Base-by-base conservation (phyloP, 1,284 basidiomycete species). In the Moesziomyces parantarcticus region DNA sequence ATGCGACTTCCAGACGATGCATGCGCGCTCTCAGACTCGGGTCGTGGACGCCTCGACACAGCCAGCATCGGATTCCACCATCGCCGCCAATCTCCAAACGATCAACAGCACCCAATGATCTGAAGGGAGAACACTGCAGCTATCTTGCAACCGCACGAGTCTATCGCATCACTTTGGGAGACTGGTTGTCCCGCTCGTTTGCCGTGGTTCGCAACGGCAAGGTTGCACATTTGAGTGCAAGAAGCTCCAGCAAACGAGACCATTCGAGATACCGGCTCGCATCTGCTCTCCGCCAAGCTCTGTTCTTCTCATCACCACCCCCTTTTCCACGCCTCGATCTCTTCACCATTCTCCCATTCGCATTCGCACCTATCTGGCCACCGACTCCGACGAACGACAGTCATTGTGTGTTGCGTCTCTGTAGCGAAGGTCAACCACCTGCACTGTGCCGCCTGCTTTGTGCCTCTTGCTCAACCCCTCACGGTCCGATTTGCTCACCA, bases 321-420 rank as follows among this genome's bases (percentile, higher is more conserved):
- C 8, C 29, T 32, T 3, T 13, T 9, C 29, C 29, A 32, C 29
- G 29, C 29, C 3, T 32, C 29, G 29, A 32, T 32, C 7, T 25
- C 50, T 21, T 5, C 21, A 20, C 25, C 23, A 22, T 11, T 3
- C 21, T 43, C 18, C 18, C 36, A 6, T 20, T 32, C 22, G 26
- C 32, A 23, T 32, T 25, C 34, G 16, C 39, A 18, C 16, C 42
- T 3, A 44, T 14, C 41, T 26, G 13, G 4, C 3, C 22, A 23
- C 18, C 57, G 16, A 22, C 16, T 13, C 20, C 5, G 36, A 23
- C 16, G 1, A 26, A 5, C 14, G 22, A 29, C 18, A 3, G 14
- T 11, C 7, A 18, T 6, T 11, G 39, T 29, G 48, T 53, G 59
- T 56, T 62, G 65, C 61, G 59, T 52, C 59, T 62, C 59, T 51